Evolutionary conservation across 176 grass and related monocot genomes (phyloP).

Genomic region (Cenchrus americanus): DNA sequence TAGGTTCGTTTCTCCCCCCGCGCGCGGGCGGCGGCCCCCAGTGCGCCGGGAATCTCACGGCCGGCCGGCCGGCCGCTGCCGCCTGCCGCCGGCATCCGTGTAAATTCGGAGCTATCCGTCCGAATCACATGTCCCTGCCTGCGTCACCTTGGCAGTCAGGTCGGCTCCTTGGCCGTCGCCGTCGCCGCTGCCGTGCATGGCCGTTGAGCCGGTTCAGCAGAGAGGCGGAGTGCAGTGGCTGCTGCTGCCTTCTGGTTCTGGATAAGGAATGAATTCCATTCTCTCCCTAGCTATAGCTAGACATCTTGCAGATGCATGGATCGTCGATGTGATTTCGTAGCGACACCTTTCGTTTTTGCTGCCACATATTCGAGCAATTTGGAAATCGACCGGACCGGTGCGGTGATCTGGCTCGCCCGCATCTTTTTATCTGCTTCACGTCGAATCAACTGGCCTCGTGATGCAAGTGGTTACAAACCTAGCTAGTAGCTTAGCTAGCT

Average conservation of each 20-base stretch:
- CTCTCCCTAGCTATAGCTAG: slow-evolving; percentile 24
- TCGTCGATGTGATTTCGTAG: slow-evolving; percentile 20
- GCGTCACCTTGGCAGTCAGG: not conserved
- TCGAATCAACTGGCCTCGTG: slow-evolving; percentile 4
- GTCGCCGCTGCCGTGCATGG: not conserved
- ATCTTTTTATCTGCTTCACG: slow-evolving; percentile 35
- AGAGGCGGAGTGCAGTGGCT: not conserved
- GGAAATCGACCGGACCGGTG: too few species aligned
- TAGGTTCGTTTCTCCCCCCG: slow-evolving; percentile 20
- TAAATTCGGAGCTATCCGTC: slow-evolving; percentile 39
- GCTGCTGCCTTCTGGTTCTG: not conserved
- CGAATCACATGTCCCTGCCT: not conserved
- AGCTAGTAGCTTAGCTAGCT: too few species aligned
- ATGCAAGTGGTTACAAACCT: not conserved
- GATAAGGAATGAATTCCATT: slow-evolving; percentile 46
- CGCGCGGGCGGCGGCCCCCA: not conserved
- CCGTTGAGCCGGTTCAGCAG: not conserved
- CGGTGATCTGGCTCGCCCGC: slow-evolving; percentile 2
- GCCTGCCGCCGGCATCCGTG: not conserved
- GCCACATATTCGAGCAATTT: slow-evolving; percentile 41
- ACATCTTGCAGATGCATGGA: not conserved
- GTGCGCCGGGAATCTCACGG: slow-evolving; percentile 52
- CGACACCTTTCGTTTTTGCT: slow-evolving; percentile 19
- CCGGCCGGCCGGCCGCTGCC: not conserved
- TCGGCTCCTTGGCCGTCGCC: not conserved